phyloP scores from a whole-genome alignment of 2,329 filamentous ascomycete genomes.

The Cladosporium sphaerospermum region DNA sequence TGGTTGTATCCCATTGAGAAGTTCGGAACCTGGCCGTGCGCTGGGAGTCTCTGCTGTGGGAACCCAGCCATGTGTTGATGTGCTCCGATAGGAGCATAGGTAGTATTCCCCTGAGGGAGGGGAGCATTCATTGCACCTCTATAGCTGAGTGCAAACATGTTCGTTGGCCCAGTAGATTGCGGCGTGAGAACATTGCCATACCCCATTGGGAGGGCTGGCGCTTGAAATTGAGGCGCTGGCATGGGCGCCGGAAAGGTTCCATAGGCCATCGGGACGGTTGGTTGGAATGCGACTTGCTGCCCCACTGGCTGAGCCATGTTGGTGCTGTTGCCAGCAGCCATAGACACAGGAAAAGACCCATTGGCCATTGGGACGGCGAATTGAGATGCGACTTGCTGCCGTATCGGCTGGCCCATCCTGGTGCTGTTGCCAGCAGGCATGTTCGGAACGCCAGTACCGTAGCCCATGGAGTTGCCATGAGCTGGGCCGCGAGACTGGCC shows the following conservation, averaged over 20 bases:
- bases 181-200: too few relatives aligned
- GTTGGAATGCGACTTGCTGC: background rate
- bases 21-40: too few relatives aligned
- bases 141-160: too few relatives aligned
- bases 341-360: background rate
- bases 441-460: background rate
- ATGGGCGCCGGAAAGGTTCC: background rate
- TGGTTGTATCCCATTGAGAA: too few relatives aligned
- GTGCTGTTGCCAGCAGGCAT: background rate
- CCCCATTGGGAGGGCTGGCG: too few relatives aligned
- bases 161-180: too few relatives aligned
- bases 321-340: background rate
- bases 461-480: background rate
- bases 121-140: too few relatives aligned
- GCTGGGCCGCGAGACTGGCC: background rate
- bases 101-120: too few relatives aligned
- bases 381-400: too few relatives aligned
- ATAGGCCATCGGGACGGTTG: background rate
- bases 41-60: too few relatives aligned
- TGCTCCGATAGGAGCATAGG: too few relatives aligned
- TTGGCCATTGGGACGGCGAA: background rate
- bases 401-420: background rate
- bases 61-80: too few relatives aligned
- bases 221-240: background rate
- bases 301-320: background rate